Percentiles rank a stretch among this genome's conserved stretches.
These are phyloP conservation scores for Nematocida homosporus DNA, from an alignment of 371 early-diverging fungal species.

Conservation along the genomic window DNA sequence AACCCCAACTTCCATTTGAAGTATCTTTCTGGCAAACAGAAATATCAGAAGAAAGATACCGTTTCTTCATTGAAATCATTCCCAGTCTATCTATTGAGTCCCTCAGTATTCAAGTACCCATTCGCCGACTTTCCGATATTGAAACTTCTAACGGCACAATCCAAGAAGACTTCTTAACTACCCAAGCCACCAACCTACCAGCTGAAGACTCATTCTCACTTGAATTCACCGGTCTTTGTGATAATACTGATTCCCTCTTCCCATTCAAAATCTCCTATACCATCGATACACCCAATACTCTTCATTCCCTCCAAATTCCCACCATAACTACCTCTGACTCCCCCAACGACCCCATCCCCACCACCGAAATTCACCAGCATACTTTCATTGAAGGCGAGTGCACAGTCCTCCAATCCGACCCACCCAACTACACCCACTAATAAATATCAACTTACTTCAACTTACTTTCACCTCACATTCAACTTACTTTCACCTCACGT, in stretches of 20 bases:
- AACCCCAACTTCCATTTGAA: slow-evolving; percentile 28
- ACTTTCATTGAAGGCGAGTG: slow-evolving; percentile 40
- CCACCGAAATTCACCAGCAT: background rate
- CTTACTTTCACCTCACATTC: background rate
- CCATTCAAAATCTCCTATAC: slow-evolving; percentile 23
- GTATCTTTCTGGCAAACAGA: slow-evolving; percentile 52
- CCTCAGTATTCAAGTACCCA: slow-evolving; percentile 5
- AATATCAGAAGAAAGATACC: slow-evolving; percentile 53
- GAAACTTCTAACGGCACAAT: slow-evolving; percentile 30
- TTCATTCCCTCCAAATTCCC: slow-evolving; percentile 19
- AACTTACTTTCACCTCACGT: background rate
- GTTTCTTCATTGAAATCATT: slow-evolving; percentile 50
- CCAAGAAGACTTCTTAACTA: slow-evolving; percentile 6
- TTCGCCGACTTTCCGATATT: slow-evolving; percentile 45
- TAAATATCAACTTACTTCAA: background rate
- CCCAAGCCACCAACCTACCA: background rate
- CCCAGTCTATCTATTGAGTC: slow-evolving; percentile 5
- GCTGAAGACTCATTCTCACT: slow-evolving; percentile 11
- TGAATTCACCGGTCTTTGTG: slow-evolving; percentile 53
- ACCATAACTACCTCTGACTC: background rate
- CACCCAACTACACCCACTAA: background rate
- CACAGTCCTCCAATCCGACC: slow-evolving; percentile 1
- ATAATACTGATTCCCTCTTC: slow-evolving; percentile 49
- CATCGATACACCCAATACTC: slow-evolving; percentile 8
- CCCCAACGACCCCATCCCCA: background rate